Conservation (phyloP, 2,329 filamentous ascomycete species). For the Westerdykella sp. region DNA sequence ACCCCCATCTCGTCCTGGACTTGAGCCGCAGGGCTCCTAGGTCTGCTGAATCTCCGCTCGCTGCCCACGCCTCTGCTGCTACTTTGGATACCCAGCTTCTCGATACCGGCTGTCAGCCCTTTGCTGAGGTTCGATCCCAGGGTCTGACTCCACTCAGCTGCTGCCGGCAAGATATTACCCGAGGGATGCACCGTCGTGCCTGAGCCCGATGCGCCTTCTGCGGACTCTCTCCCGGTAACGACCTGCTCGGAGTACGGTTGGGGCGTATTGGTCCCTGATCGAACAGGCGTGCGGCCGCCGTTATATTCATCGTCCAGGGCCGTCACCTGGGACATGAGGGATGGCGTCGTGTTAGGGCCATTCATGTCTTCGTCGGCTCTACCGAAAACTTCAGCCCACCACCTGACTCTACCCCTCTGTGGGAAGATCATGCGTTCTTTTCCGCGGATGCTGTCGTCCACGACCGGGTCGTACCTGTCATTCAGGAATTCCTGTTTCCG, state of each 20-base stretch:
- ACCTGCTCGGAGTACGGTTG: conserved; percentile 23
- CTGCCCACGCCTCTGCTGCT: conserved; percentile 16
- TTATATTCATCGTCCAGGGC: conserved; percentile 14
- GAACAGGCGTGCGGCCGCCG: conserved; percentile 12
- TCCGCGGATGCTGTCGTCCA: conserved; percentile 74
- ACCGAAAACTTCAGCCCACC: conserved; percentile 89
- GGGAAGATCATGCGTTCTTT: conserved; percentile 82
- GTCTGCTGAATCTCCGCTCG: conserved; percentile 6
- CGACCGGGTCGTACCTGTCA: conserved; percentile 63
- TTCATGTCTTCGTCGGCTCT: conserved; percentile 93
- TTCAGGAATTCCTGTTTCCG: conserved; percentile 78
- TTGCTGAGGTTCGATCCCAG: conserved; percentile 16
- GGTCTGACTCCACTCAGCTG: conserved; percentile 25
- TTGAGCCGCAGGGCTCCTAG: conserved; percentile 4
- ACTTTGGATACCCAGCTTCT: conserved; percentile 23
- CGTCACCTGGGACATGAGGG: conserved; percentile 24
- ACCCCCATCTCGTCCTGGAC: conserved; percentile 25
- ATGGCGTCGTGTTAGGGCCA: conserved; percentile 38
- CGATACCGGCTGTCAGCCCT: conserved; percentile 27
- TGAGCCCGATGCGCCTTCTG: conserved; percentile 26
- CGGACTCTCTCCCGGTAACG: conserved; percentile 32
- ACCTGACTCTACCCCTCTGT: conserved; percentile 67
- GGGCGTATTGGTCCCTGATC: conserved; percentile 15
- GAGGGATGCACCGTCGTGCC: conserved; percentile 20
- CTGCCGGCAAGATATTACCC: conserved; percentile 16